phyloP scores from a whole-genome alignment of 768 basidiomycete genomes.

The Wakefieldia striispora region DNA sequence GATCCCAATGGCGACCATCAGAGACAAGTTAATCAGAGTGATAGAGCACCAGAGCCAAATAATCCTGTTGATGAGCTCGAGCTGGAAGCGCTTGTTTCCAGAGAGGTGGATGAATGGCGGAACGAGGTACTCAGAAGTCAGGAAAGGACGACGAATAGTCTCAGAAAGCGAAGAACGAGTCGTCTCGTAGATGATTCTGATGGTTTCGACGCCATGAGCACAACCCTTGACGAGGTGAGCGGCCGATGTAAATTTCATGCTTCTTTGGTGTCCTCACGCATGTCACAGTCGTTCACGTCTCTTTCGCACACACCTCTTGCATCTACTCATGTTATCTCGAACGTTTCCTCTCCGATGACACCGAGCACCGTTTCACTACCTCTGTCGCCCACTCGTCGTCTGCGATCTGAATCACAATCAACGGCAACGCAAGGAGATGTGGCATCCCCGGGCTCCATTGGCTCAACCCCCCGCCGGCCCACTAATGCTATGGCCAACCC shows the following conservation, averaged over 20 bases:
- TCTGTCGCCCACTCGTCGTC: constrained; percentile 12
- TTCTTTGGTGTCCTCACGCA: not conserved
- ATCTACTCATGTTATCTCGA: constrained; percentile 48
- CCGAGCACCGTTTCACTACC: constrained; percentile 14
- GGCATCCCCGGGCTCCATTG: not conserved
- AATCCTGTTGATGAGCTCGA: constrained; percentile 36
- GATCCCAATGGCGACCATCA: constrained; percentile 7
- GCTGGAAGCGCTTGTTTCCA: constrained; percentile 50
- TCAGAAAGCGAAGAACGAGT: constrained; percentile 7
- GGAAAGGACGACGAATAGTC: constrained; percentile 1
- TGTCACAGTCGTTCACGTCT: constrained; percentile 40
- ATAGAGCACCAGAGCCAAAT: constrained; percentile 15
- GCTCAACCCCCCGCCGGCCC: not conserved
- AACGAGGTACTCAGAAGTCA: constrained; percentile 38
- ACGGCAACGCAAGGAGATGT: constrained; percentile 9
- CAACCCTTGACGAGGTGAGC: constrained; percentile 50
- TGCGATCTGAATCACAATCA: constrained; percentile 18
- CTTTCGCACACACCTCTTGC: constrained; percentile 47
- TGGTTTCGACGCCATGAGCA: constrained; percentile 19
- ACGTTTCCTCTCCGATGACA: constrained; percentile 33
- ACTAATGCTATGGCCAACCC: not conserved
- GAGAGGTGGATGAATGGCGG: constrained; percentile 55
- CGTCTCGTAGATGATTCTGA: constrained; percentile 10
- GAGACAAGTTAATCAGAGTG: not conserved
- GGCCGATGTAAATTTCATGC: not conserved